Evolutionary conservation across 2,329 filamentous ascomycete species (phyloP).

Genomic region (Fusarium agapanthi): DNA sequence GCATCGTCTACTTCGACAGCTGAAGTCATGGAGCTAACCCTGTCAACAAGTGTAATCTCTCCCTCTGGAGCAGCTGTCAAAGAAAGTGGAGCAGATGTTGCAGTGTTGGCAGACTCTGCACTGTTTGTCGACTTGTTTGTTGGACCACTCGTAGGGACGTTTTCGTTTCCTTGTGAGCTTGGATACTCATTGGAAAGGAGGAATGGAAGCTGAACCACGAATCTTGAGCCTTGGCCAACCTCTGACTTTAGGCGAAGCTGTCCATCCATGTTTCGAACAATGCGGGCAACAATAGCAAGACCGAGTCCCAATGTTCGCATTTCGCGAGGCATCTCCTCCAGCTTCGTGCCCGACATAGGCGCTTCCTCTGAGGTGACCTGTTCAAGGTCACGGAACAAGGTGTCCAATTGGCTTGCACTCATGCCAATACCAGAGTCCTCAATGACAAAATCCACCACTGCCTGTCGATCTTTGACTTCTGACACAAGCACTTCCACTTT

Average conservation of each 20-base stretch:
- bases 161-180: constrained; percentile 13
- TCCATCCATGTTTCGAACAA: constrained; percentile 89
- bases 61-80: constrained; percentile 49
- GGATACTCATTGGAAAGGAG: constrained; percentile 60
- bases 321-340: constrained; percentile 44
- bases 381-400: constrained; percentile 66
- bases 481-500: constrained; percentile 74
- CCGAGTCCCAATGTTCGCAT: constrained; percentile 75
- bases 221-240: constrained; percentile 81
- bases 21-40: constrained; percentile 44
- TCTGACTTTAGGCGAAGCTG: constrained; percentile 87
- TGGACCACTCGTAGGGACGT: not conserved
- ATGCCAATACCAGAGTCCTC: constrained; percentile 80
- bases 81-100: constrained; percentile 35
- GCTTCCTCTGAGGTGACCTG: constrained; percentile 62
- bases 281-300: constrained; percentile 86
- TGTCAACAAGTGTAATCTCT: constrained; percentile 71
- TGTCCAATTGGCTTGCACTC: constrained; percentile 68
- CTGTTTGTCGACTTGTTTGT: constrained; percentile 13
- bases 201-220: constrained; percentile 83
- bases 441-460: constrained; percentile 77
- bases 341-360: constrained; percentile 24
- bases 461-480: constrained; percentile 60
- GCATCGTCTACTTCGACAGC: constrained; percentile 13
- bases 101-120: constrained; percentile 27